phyloP scores from a whole-genome alignment of 805 yeast genomes.

The Blastobotrys peoriensis region DNA sequence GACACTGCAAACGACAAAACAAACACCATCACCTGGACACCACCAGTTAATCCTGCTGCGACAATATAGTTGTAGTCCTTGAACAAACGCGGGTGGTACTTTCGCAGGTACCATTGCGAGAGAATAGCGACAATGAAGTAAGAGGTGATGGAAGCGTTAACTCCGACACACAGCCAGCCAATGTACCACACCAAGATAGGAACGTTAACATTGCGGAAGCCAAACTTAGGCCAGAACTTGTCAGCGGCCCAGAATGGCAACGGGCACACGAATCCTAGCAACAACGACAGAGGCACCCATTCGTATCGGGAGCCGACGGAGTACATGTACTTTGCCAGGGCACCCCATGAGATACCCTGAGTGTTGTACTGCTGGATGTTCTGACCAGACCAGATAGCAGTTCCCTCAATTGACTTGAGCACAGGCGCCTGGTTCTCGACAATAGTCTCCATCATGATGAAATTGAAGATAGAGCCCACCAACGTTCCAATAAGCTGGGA shows the following conservation, averaged over 20 bases:
- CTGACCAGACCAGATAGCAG: conserved; percentile 33
- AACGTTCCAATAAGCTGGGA: conserved; percentile 34
- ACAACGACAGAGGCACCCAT: conserved; percentile 27
- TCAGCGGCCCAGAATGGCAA: conserved; percentile 29
- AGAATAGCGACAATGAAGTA: conserved; percentile 34
- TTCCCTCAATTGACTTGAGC: conserved; percentile 25
- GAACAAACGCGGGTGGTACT: conserved; percentile 43
- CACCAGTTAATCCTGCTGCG: conserved; percentile 45
- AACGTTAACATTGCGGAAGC: conserved; percentile 22
- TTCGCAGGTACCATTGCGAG: conserved; percentile 42
- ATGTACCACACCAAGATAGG: conserved; percentile 30
- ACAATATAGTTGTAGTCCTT: conserved; percentile 46
- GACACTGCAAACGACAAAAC: conserved; percentile 29
- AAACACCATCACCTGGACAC: conserved; percentile 34
- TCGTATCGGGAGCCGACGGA: conserved; percentile 27
- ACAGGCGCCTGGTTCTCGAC: conserved; percentile 28
- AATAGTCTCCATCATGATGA: conserved; percentile 28
- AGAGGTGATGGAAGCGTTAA: conserved; percentile 30
- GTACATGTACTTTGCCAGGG: conserved; percentile 30
- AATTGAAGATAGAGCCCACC: conserved; percentile 22
- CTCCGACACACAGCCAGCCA: conserved; percentile 29
- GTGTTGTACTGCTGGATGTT: conserved; percentile 33
- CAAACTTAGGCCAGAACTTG: conserved; percentile 28
- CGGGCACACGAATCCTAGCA: conserved; percentile 27
- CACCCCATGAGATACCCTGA: conserved; percentile 34